Conservation (phyloP, 768 basidiomycete species). For the Pulveroboletus sp. region DNA sequence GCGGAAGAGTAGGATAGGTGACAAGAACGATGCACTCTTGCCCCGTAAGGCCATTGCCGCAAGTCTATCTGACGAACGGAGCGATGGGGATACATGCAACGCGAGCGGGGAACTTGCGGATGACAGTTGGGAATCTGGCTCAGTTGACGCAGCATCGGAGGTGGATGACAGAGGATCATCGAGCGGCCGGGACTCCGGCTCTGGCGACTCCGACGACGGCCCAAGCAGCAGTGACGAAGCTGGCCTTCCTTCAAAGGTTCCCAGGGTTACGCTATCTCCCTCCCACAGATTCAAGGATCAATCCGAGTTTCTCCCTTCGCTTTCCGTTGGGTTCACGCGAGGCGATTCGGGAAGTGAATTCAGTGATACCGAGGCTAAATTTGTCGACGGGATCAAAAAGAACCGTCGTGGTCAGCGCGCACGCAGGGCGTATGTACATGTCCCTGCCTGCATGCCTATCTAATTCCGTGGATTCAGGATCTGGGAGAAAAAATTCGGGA, state of each 20-base stretch:
- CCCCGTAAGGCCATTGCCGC: not conserved
- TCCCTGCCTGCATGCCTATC: not conserved
- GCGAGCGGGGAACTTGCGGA: slow-evolving; percentile 13
- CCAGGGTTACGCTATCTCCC: slow-evolving; percentile 17
- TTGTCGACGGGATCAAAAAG: slow-evolving; percentile 60
- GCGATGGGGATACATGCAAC: slow-evolving; percentile 13
- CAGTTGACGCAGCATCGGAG: slow-evolving; percentile 29
- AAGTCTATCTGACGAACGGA: slow-evolving; percentile 5
- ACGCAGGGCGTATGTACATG: slow-evolving; percentile 76
- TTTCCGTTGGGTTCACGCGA: slow-evolving; percentile 79
- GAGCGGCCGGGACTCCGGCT: slow-evolving; percentile 26
- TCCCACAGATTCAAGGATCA: slow-evolving; percentile 23
- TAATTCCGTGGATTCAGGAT: slow-evolving; percentile 51
- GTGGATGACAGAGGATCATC: slow-evolving; percentile 35
- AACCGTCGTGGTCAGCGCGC: slow-evolving; percentile 92
- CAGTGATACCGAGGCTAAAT: slow-evolving; percentile 58
- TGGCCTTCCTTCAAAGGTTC: slow-evolving; percentile 11
- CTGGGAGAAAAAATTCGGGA: slow-evolving; percentile 97
- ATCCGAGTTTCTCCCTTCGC: slow-evolving; percentile 81
- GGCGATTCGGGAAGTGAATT: slow-evolving; percentile 79
- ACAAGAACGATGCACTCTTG: not conserved
- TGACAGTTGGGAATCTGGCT: slow-evolving; percentile 43
- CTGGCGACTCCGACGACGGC: slow-evolving; percentile 13
- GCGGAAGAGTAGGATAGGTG: not conserved
- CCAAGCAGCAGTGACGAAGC: slow-evolving; percentile 26